phyloP scores from a whole-genome alignment of 1,284 basidiomycete genomes.

The Irpex sp. region DNA sequence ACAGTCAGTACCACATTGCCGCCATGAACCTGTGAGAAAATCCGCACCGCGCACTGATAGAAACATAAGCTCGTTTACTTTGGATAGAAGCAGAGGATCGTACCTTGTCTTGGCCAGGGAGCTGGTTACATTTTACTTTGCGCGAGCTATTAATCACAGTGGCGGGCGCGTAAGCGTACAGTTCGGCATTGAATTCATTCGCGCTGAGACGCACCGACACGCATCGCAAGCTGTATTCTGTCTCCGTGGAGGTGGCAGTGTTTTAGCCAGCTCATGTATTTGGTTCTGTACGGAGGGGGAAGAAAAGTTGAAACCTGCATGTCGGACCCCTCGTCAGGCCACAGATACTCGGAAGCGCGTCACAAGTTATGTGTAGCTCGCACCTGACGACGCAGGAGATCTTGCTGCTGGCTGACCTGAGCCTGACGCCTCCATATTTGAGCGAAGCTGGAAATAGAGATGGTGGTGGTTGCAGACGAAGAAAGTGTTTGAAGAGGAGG shows the following conservation, averaged over 20 bases:
- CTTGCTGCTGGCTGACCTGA: slow-evolving; percentile 1
- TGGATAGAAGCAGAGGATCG: not conserved
- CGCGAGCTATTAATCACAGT: slow-evolving; percentile 46
- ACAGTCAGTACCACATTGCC: not conserved
- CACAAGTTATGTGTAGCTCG: not conserved
- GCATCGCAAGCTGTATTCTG: slow-evolving; percentile 91
- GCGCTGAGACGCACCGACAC: slow-evolving; percentile 51
- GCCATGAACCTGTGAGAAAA: not conserved
- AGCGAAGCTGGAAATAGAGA: slow-evolving; percentile 2
- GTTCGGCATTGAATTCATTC: not conserved
- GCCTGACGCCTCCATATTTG: not conserved
- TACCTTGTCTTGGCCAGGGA: slow-evolving; percentile 75
- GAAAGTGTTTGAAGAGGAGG: slow-evolving; percentile 1
- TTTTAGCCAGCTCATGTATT: slow-evolving; percentile 70
- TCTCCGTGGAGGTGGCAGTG: slow-evolving; percentile 70
- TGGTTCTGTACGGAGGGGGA: slow-evolving; percentile 65
- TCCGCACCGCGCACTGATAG: slow-evolving; percentile 48
- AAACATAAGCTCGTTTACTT: slow-evolving; percentile 2
- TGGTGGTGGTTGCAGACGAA: slow-evolving; percentile 5
- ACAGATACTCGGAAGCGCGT: not conserved
- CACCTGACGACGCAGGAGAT: slow-evolving; percentile 3
- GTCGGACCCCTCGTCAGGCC: slow-evolving; percentile 14
- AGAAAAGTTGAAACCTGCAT: slow-evolving; percentile 51
- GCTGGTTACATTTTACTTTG: slow-evolving; percentile 78
- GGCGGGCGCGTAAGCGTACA: slow-evolving; percentile 11